A percentile compares a stretch with the other conserved stretches of the same genome.
Evolutionary conservation across 768 basidiomycete genomes (phyloP).

Genomic region (Stropharia rugosoannulata): DNA sequence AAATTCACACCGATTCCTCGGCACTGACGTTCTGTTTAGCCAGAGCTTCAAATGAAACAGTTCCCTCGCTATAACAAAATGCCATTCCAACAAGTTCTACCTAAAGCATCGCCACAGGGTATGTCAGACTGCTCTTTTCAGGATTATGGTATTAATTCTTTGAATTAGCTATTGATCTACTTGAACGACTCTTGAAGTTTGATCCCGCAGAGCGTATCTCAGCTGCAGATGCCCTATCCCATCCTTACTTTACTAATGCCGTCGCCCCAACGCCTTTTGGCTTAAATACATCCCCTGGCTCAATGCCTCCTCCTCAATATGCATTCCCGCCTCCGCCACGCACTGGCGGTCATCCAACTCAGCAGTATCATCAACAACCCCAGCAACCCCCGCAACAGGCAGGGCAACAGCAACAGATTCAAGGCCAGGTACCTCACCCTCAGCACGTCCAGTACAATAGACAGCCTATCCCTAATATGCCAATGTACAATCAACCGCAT

Average conservation of each 20-base stretch:
- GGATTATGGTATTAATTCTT: neutral
- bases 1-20: neutral
- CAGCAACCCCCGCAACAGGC: slow-evolving; percentile 35
- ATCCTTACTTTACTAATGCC: slow-evolving; percentile 84
- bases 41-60: slow-evolving; percentile 80
- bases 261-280: slow-evolving; percentile 40
- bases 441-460: slow-evolving; percentile 30
- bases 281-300: slow-evolving; percentile 44
- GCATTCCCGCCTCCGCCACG: slow-evolving; percentile 67
- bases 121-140: slow-evolving; percentile 5
- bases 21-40: slow-evolving; percentile 37
- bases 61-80: slow-evolving; percentile 88
- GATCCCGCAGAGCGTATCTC: slow-evolving; percentile 91
- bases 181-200: slow-evolving; percentile 94
- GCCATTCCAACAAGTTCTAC: slow-evolving; percentile 75
- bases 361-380: slow-evolving; percentile 42
- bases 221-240: slow-evolving; percentile 86
- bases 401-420: slow-evolving; percentile 29
- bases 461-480: slow-evolving; percentile 22
- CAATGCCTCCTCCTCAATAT: slow-evolving; percentile 68
- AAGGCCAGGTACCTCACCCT: slow-evolving; percentile 30
- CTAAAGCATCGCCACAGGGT: slow-evolving; percentile 87
- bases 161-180: slow-evolving; percentile 78
- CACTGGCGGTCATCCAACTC: slow-evolving; percentile 38
- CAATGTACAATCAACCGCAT: slow-evolving; percentile 21